A percentile compares a stretch with the other conserved stretches of the same genome.
phyloP scores from a whole-genome alignment of 2,329 filamentous ascomycete genomes.

The Zopfia rhizophila region DNA sequence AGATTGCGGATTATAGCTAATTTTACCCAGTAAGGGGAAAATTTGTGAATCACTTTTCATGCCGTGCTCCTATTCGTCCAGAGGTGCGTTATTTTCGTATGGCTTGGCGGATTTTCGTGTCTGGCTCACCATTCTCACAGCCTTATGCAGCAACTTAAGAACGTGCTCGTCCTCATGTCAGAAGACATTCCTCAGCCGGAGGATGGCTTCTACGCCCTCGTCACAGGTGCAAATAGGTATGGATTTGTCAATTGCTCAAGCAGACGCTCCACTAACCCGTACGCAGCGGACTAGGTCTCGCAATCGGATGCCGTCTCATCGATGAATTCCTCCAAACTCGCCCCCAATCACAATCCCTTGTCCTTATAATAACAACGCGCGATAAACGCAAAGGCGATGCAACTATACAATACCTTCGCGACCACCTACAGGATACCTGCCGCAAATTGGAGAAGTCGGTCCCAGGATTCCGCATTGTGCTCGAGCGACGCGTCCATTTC shows the following conservation, averaged over 20 bases:
- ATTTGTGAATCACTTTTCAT: too few species aligned
- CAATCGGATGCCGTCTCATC: constrained; percentile 84
- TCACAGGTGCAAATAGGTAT: constrained; percentile 90
- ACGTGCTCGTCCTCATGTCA: constrained; percentile 6
- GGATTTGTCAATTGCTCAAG: constrained; percentile 1
- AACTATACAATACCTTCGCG: constrained; percentile 72
- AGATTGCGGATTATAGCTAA: too few species aligned
- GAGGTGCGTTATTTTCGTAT: too few species aligned
- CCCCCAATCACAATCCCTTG: constrained; percentile 73
- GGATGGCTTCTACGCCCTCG: constrained; percentile 67
- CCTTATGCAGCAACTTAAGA: too few species aligned
- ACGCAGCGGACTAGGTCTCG: constrained; percentile 83
- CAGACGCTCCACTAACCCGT: constrained; percentile 38
- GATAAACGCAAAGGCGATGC: constrained; percentile 77
- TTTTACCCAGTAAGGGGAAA: too few species aligned
- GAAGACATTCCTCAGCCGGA: constrained; percentile 37
- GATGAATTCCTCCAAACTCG: constrained; percentile 84
- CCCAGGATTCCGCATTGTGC: constrained; percentile 52
- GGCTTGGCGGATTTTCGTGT: too few species aligned
- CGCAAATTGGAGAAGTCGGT: constrained; percentile 48
- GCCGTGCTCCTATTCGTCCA: too few species aligned
- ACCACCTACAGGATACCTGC: constrained; percentile 66
- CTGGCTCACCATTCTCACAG: too few species aligned
- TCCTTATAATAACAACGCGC: constrained; percentile 86
- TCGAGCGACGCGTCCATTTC: constrained; percentile 60